Base-by-base conservation (phyloP, 345 rosid genomes). In the Pistacia atlantica region DNA sequence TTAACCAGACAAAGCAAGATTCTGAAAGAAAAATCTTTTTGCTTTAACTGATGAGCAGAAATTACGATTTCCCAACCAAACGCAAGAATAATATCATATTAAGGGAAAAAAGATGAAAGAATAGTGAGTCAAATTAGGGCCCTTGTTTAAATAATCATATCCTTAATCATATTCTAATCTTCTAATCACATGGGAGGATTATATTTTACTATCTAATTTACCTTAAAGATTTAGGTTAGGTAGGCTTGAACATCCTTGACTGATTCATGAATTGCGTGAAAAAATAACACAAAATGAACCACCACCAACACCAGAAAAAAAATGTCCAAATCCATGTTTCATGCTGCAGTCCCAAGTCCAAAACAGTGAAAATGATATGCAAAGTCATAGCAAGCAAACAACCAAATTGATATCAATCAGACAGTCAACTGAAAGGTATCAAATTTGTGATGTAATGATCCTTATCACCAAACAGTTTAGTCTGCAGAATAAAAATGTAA, bases 161-260 rank as follows among this genome's bases (percentile, higher is more conserved):
- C 56, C 57, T 14, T 86, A 66, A 76, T 81, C 76, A 66, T 64
- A 70, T 37, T 62, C 37, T 77, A 65, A 83, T 80, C 52, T 69
- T 68, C 76, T 70, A 38, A 81, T 83, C 84, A 79, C 84, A 82
- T 80, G 89, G 74, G 28, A 58, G 63, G 51, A 65, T 31, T 42
- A 63, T 57, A 65, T 49, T 72, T 54, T 52, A 49, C 18, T 62
- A 8, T 45, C 31, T 64, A 60, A 69, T 79, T 65, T 42, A 14
- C 73, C 38, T 33, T 67, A 69, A 72, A 77, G 16, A 77, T 74
- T 77, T 76, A 65, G 73, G 82, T 90, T 87, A 80, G 92, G 92
- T 90, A 55, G 82, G 77, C 84, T 55, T 71, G 79, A 84, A 80
- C 85, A 83, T 83, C 83, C 22, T 67, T 65, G 74, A 72, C 73